These are phyloP conservation scores for Blastomyces gilchristii DNA, from an alignment of 2,329 filamentous ascomycete genomes.

Conservation along the genomic window DNA sequence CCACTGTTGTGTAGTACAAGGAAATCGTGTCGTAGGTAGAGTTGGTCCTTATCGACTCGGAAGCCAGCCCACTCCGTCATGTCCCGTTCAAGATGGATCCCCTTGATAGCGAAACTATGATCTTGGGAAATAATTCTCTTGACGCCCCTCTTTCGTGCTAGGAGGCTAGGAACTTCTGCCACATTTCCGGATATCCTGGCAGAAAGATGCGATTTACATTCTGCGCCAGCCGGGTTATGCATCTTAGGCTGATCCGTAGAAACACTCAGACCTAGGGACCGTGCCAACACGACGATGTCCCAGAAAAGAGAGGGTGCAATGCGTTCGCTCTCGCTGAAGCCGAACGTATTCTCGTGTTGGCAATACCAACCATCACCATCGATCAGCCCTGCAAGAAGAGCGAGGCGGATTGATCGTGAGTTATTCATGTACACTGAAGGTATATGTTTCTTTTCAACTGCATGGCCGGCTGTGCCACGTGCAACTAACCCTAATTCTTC, in stretches of 20 bases:
- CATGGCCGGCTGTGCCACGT: not conserved
- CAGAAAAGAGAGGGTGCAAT: slow-evolving; percentile 12
- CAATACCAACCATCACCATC: slow-evolving; percentile 13
- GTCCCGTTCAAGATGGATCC: slow-evolving; percentile 36
- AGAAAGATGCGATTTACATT: slow-evolving; percentile 9
- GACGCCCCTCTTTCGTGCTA: slow-evolving; percentile 13
- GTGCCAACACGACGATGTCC: slow-evolving; percentile 14
- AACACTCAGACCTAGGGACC: slow-evolving; percentile 13
- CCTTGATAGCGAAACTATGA: slow-evolving; percentile 32
- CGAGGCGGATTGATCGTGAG: slow-evolving; percentile 13
- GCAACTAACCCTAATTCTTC: not conserved
- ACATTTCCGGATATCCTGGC: slow-evolving; percentile 17
- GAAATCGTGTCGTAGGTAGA: slow-evolving; percentile 42
- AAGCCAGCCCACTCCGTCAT: slow-evolving; percentile 42
- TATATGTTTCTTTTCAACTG: slow-evolving; percentile 9
- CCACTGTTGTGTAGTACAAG: slow-evolving; percentile 38
- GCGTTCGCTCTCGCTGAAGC: slow-evolving; percentile 13
- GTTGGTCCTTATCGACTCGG: slow-evolving; percentile 42
- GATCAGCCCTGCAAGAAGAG: slow-evolving; percentile 13
- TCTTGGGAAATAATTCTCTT: slow-evolving; percentile 17
- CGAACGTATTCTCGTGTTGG: slow-evolving; percentile 12
- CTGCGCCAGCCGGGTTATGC: slow-evolving; percentile 6
- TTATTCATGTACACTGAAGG: slow-evolving; percentile 15
- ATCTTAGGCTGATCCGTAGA: slow-evolving; percentile 8
- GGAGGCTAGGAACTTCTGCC: slow-evolving; percentile 17